Evolutionary conservation across 352 stramenopile genomes (phyloP), one percentile per base, ranked within the genome.

Genomic region (Blastocystis sp.): DNA sequence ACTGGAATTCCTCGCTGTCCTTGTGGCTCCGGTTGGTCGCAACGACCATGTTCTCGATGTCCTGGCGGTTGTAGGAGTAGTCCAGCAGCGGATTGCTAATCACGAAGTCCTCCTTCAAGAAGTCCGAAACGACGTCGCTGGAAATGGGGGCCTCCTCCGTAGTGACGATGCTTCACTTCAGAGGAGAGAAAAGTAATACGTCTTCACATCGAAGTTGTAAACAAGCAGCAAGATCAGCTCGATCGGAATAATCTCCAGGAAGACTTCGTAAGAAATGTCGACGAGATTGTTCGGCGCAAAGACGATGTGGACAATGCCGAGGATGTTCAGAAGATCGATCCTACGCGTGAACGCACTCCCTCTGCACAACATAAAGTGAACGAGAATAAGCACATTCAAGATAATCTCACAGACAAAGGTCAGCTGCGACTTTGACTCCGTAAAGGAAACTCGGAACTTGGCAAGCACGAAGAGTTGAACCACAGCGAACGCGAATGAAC

Each of bases 41-140:
- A 38, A 62, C 56, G 9, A 84, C 34, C 74, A 84, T 84, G 45
- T 84, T 52, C 38, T 84, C 52, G 21, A 84, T 59, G 45, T 84
- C 74, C 56, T 84, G 74, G 19, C 28, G 64, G 59, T 38, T 84
- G 74, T 69, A 84, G 7, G 74, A 21, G 43, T 67, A 66, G 34
- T 84, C 74, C 10, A 84, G 38, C 2, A 67, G 48, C 17, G 74
- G 56, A 67, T 84, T 84, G 53, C 74, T 84, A 28, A 69, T 52
- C 34, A 84, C 21, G 23, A 84, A 45, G 38, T 61, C 17, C 61
- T 61, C 21, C n/a, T 67, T 40, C 38, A 84, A 34, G 53, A 66
- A 84, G 21, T 62, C 34, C 14, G n/a, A 19, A 52, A 84, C 45
- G 4, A 84, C 34, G 21, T 65, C 59, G 19, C 69, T 11, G 21